Evolutionary conservation across 305 asterid species (phyloP).

Genomic region (Striga hermonthica): DNA sequence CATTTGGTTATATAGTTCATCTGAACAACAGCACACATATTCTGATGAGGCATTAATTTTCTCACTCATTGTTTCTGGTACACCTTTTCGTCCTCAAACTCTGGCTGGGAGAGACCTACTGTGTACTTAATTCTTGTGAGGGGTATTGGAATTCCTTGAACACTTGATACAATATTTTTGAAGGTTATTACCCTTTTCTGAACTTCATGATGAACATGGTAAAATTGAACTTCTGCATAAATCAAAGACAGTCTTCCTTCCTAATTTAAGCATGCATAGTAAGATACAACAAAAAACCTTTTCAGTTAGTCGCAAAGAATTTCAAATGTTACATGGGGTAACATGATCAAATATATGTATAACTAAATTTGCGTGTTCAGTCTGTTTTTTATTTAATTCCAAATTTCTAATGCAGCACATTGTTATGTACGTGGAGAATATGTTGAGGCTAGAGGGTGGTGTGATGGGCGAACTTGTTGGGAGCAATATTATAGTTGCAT

Average conservation of each 20-base stretch:
- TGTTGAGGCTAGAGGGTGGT: conserved; percentile 77
- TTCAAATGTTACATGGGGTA: background rate
- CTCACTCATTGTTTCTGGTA: background rate
- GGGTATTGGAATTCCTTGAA: conserved; percentile 4
- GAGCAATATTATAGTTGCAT: conserved; percentile 53
- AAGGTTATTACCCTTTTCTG: too few relatives aligned
- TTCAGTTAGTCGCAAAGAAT: too few relatives aligned
- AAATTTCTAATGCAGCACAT: conserved; percentile 44
- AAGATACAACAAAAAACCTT: too few relatives aligned
- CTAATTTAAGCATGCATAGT: too few relatives aligned
- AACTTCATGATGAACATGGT: background rate
- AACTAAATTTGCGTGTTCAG: conserved; percentile 2
- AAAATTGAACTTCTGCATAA: too few relatives aligned
- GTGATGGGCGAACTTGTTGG: conserved; percentile 65
- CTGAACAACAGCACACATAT: too few relatives aligned
- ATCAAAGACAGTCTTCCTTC: too few relatives aligned
- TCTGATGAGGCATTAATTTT: too few relatives aligned
- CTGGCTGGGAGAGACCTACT: background rate
- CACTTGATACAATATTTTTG: too few relatives aligned
- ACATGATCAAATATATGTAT: conserved; percentile 6
- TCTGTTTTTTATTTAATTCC: conserved; percentile 4
- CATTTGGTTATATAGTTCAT: too few relatives aligned
- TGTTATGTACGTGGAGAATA: conserved; percentile 73
- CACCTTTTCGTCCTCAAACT: background rate
- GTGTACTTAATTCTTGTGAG: conserved; percentile 16